Evolutionary conservation across 2,329 filamentous ascomycete species (phyloP), one percentile per base, ranked within the genome.

Genomic region (Colletotrichum sp.): DNA sequence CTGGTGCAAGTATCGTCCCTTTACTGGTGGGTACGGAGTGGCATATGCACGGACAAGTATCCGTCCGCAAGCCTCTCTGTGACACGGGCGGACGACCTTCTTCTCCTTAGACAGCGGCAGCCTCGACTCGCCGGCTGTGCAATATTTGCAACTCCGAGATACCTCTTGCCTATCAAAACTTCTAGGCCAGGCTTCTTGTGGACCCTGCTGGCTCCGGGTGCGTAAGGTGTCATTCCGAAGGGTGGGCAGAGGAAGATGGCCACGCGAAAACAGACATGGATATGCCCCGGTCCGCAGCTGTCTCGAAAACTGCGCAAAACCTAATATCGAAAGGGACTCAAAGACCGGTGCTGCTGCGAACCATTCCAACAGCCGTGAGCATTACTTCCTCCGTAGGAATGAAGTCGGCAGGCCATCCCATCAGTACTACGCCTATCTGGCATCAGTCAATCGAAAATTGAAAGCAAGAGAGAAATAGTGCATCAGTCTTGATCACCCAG

Each of bases 191-290:
- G 13, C 32, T 22, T 30, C n/a, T 22, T 30, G 64, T 65, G 55
- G 70, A 39, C 32, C 39, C 18, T 12, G 28, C 22, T 65, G 56
- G 48, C 39, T 39, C 56, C 56, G 64, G 73, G 56, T 74, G 55
- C 28, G 58, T 28, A 28, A 61, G 34, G 34, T 72, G 39, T 32
- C 39, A 72, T 61, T 75, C 62, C 64, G 73, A 64, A 70, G 32
- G 48, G 56, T 64, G 73, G 30, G 65, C 48, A 62, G 27, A 34
- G 56, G 16, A 52, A 52, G 43, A 68, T 30, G 61, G 70, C 73
- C 73, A 75, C 69, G 56, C 69, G 73, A 75, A 65, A 68, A 67
- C 30, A 15, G 58, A 64, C 64, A 72, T 67, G 64, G 64, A 68
- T 73, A 27, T 43, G 43, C 39, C 62, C 56, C 27, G 64, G 70